These are phyloP conservation scores for Phytopythium ostracodes DNA, from an alignment of 352 stramenopile species.

Conservation along the genomic window DNA sequence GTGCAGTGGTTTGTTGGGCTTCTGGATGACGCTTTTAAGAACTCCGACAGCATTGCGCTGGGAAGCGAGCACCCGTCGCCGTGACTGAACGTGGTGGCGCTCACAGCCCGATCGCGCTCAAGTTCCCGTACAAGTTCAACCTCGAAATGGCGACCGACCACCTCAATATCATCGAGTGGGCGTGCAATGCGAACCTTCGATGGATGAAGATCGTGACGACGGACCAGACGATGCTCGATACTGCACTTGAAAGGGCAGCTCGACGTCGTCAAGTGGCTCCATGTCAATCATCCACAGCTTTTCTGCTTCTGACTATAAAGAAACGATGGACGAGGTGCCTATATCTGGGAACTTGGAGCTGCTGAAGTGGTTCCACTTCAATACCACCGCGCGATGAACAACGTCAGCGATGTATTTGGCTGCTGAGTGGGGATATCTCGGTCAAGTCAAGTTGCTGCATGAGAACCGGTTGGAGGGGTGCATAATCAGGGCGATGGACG, in stretches of 20 bases:
- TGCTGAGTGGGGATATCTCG: not conserved
- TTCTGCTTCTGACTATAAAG: too few species aligned
- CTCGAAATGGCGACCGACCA: not conserved
- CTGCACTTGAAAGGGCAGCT: not conserved
- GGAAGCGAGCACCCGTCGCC: too few species aligned
- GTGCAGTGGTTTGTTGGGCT: not conserved
- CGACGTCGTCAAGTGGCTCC: not conserved
- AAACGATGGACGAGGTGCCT: too few species aligned
- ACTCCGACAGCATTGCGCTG: not conserved
- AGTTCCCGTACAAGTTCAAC: not conserved
- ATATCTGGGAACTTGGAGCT: not conserved
- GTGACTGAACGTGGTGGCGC: too few species aligned
- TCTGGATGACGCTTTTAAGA: not conserved
- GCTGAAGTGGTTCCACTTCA: not conserved
- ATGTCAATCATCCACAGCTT: not conserved
- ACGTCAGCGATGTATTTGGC: not conserved
- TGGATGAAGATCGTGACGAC: not conserved
- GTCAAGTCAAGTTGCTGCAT: not conserved
- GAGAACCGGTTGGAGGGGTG: not conserved
- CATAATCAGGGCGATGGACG: not conserved
- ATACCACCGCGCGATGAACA: not conserved
- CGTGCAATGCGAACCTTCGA: not conserved
- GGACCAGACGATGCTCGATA: not conserved
- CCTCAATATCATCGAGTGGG: not conserved
- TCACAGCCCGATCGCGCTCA: not conserved